A percentile compares a stretch with the other conserved stretches of the same genome.
phyloP scores from a whole-genome alignment of 371 early-diverging fungal species.

The Mucor ambiguus region DNA sequence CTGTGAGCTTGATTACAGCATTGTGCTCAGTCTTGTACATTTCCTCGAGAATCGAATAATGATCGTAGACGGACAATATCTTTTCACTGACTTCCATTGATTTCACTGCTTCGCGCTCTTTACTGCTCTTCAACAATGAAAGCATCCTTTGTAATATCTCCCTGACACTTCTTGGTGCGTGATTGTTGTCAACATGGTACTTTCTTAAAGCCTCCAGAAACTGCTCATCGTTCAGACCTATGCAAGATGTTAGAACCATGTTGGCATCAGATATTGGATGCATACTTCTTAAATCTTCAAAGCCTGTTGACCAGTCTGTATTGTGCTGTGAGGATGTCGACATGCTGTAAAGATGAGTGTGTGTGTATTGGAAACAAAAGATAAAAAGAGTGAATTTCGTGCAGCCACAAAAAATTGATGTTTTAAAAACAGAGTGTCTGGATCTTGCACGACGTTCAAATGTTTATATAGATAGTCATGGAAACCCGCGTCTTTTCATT shows the following conservation, averaged over 20 bases:
- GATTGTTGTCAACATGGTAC: background rate
- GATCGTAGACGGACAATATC: slow-evolving; percentile 2
- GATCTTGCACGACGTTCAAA: background rate
- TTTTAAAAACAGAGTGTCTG: background rate
- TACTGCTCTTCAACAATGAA: background rate
- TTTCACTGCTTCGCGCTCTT: background rate
- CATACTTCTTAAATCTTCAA: background rate
- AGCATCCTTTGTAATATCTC: background rate
- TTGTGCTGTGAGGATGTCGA: background rate
- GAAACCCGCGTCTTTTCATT: background rate
- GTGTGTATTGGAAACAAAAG: background rate
- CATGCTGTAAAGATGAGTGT: background rate
- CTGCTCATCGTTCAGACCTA: slow-evolving; percentile 4
- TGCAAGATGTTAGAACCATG: background rate
- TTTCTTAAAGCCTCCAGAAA: background rate
- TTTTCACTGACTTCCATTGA: background rate
- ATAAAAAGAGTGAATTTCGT: background rate
- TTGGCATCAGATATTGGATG: background rate
- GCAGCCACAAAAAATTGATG: slow-evolving; percentile 3
- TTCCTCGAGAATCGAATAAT: background rate
- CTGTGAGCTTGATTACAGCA: background rate
- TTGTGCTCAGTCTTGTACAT: slow-evolving; percentile 11
- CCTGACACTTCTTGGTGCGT: background rate
- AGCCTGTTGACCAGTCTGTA: background rate
- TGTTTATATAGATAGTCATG: background rate